Conservation (phyloP, 2,329 filamentous ascomycete genomes). For the Leptosphaerulina australis region DNA sequence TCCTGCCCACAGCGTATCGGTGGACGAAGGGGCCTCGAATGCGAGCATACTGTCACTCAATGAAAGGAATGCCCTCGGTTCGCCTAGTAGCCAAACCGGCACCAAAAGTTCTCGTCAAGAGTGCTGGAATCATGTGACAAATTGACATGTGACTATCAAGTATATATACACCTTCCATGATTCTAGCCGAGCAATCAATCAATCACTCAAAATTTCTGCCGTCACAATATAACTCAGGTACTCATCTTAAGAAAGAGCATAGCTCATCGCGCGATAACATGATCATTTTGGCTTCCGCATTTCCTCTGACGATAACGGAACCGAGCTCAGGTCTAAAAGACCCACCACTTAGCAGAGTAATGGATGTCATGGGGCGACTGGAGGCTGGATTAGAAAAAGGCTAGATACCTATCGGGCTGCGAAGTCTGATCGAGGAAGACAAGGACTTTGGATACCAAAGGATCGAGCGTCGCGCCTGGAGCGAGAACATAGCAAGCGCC, state of each 20-base stretch:
- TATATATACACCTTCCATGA: no score
- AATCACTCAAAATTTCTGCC: no score
- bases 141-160: no score
- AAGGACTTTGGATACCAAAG: conserved; percentile 22
- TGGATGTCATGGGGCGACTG: conserved; percentile 19
- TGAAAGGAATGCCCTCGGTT: conserved; percentile 19
- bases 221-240: no score
- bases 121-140: no score
- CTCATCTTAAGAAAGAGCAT: no score
- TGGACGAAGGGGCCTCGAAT: conserved; percentile 16
- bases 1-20: conserved; percentile 20
- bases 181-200: no score
- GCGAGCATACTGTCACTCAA: conserved; percentile 18
- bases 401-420: conserved; percentile 20
- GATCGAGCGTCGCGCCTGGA: conserved; percentile 16
- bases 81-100: conserved; percentile 17
- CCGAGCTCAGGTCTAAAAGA: conserved; percentile 16
- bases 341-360: conserved; percentile 17
- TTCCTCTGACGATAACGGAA: conserved; percentile 21
- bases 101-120: conserved; percentile 13
- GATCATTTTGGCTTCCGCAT: conserved; percentile 9
- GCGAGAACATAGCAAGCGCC: conserved; percentile 7
- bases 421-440: conserved; percentile 17
- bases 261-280: conserved; percentile 15
- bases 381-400: conserved; percentile 19